Evolutionary conservation across 768 basidiomycete genomes (phyloP), one percentile per base, ranked within the genome.

Genomic region (Leucosporidium scottii): DNA sequence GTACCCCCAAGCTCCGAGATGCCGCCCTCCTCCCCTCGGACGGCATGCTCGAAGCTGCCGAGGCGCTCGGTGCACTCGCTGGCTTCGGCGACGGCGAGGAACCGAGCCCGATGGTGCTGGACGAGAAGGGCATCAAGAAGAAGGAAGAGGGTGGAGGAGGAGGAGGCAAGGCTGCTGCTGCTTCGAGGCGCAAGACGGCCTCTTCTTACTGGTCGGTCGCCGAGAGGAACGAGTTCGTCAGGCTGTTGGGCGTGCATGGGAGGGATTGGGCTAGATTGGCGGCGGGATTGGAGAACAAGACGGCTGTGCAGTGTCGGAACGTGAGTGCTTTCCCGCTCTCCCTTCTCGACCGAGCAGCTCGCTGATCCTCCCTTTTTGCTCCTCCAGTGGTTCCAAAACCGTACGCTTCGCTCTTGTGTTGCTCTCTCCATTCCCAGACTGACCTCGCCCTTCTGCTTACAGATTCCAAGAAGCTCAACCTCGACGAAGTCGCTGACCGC

Each of bases 221-320:
- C 47, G 88, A 90, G 73, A 85, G 85, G 80, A 67, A 68, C 47
- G 71, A 83, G 56, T 86, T 89, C 74, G 72, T 85, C 57, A 76
- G 80, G 21, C 80, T 89, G 49, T 79, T 88, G 23, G 78, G 80
- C n/a, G 80, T 84, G 66, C 82, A 87, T 75, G 87, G 87, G 47
- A 82, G 83, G 62, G 83, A 90, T 74, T 86, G 86, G 73, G 83
- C 85, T 73, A 82, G 83, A n/a, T 86, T 90, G 60, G 85, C 88
- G 1, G 82, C 85, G 4, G 82, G 83, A 7, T 83, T 90, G 81
- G 85, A 84, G 9, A 75, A 73, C 34, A 80, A 81, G 74, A 77
- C 78, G 0, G 74, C 77, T 34, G 67, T 76, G 39, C 80, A 81
- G 66, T 78, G 79, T 36, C 65, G 74, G 8, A 81, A 80, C 66